These are phyloP conservation scores for Hypomontagnella submonticulosa DNA, from an alignment of 495 filamentous ascomycete genomes.

Conservation along the genomic window DNA sequence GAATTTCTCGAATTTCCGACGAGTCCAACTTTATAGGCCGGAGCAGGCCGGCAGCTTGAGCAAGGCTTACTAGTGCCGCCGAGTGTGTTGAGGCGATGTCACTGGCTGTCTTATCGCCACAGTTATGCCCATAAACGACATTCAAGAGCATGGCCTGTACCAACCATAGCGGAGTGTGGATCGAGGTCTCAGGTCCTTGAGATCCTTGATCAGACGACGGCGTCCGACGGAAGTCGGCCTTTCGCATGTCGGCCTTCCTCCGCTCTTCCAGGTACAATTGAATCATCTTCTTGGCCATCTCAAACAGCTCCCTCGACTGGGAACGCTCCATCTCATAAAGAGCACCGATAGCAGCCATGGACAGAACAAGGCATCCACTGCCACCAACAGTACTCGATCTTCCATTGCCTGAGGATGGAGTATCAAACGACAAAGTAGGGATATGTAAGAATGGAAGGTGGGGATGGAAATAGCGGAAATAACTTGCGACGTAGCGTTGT, in stretches of 20 bases:
- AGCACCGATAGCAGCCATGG: conserved; percentile 95
- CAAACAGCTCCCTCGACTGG: conserved; percentile 87
- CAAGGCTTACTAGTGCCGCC: conserved; percentile 88
- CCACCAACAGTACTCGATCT: conserved; percentile 77
- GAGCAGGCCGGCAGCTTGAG: conserved; percentile 83
- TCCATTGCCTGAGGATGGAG: conserved; percentile 70
- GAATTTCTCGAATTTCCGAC: conserved; percentile 50
- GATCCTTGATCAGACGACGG: conserved; percentile 59
- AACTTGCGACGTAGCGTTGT: conserved; percentile 90
- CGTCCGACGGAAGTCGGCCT: conserved; percentile 74
- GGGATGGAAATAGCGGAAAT: conserved; percentile 94
- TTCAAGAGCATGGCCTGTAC: conserved; percentile 99
- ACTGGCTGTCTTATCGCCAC: conserved; percentile 87
- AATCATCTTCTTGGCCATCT: conserved; percentile 95
- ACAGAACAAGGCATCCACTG: conserved; percentile 89
- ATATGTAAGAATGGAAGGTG: conserved; percentile 94
- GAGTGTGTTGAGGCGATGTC: conserved; percentile 94
- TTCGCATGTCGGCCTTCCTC: conserved; percentile 87
- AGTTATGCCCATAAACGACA: conserved; percentile 95
- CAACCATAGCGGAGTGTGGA: conserved; percentile 92
- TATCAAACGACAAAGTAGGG: conserved; percentile 91
- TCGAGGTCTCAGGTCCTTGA: conserved; percentile 69
- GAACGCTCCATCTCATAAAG: conserved; percentile 88
- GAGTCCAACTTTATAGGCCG: conserved; percentile 61
- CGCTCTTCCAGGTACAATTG: conserved; percentile 92